Conservation (phyloP, 2,329 filamentous ascomycete species). For the Fusarium haematococcum region DNA sequence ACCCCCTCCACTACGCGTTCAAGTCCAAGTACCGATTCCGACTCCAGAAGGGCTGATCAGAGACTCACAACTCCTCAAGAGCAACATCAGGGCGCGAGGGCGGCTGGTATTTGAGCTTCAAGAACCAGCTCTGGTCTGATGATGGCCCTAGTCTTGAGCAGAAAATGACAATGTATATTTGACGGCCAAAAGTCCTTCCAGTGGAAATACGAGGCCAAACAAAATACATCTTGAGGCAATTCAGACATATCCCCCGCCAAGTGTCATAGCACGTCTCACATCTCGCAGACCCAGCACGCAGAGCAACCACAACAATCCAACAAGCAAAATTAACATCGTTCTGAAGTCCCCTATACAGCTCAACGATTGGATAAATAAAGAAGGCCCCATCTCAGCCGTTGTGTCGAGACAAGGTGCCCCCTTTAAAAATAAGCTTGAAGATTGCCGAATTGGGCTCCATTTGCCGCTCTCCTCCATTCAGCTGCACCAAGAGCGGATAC, state of each 20-base stretch:
- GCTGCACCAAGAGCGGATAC: neutral
- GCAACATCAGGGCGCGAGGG: neutral
- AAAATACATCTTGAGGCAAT: neutral
- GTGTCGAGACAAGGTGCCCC: neutral
- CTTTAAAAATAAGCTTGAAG: neutral
- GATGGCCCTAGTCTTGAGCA: neutral
- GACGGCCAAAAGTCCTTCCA: neutral
- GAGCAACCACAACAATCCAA: neutral
- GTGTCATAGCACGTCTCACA: neutral
- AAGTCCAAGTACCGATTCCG: neutral
- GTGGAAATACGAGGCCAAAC: neutral
- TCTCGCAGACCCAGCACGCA: neutral
- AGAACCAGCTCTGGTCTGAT: neutral
- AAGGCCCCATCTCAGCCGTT: neutral
- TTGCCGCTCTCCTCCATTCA: neutral
- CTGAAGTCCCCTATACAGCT: neutral
- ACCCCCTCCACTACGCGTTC: neutral
- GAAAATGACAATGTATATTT: neutral
- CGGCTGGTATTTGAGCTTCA: neutral
- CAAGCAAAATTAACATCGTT: neutral
- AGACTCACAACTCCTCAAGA: neutral
- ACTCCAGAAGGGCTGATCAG: neutral
- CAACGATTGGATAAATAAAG: neutral
- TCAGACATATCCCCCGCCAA: neutral
- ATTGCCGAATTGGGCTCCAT: neutral